phyloP scores from a whole-genome alignment of 805 yeast species.

The Starmerella kuoi region DNA sequence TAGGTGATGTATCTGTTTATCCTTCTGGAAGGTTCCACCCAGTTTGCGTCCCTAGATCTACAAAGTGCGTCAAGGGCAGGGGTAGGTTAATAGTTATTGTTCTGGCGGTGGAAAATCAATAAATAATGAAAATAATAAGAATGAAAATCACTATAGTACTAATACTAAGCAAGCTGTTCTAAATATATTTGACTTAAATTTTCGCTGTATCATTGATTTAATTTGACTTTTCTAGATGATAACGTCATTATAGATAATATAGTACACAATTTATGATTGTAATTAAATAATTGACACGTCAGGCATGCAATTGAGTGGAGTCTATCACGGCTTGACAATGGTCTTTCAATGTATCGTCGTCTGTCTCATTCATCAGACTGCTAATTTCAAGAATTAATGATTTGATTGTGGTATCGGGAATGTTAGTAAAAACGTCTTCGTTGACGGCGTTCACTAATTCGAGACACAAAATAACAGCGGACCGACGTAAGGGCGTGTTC shows the following conservation, averaged over 20 bases:
- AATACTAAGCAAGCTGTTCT: not conserved
- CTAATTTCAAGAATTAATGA: conserved; percentile 4
- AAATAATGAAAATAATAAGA: too few relatives aligned
- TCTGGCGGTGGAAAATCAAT: too few relatives aligned
- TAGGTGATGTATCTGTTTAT: too few relatives aligned
- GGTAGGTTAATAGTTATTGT: too few relatives aligned
- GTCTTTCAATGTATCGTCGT: conserved; percentile 27
- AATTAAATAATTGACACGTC: not conserved
- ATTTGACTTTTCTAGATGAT: too few relatives aligned
- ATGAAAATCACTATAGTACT: not conserved
- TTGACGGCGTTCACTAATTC: conserved; percentile 25
- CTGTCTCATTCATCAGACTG: not conserved
- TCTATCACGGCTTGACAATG: conserved; percentile 19
- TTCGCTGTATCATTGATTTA: too few relatives aligned
- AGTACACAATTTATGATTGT: too few relatives aligned
- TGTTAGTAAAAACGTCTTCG: conserved; percentile 20
- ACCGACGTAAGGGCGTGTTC: conserved; percentile 46
- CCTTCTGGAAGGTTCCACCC: too few relatives aligned
- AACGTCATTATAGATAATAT: too few relatives aligned
- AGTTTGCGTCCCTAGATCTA: too few relatives aligned
- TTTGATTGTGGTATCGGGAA: conserved; percentile 6
- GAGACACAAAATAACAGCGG: conserved; percentile 55
- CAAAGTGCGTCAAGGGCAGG: too few relatives aligned
- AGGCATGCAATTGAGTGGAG: not conserved
- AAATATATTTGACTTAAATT: not conserved